A percentile compares a stretch with the other conserved stretches of the same genome.
Evolutionary conservation across 2,329 filamentous ascomycete genomes (phyloP).

Genomic region (Sporothrix humicola): DNA sequence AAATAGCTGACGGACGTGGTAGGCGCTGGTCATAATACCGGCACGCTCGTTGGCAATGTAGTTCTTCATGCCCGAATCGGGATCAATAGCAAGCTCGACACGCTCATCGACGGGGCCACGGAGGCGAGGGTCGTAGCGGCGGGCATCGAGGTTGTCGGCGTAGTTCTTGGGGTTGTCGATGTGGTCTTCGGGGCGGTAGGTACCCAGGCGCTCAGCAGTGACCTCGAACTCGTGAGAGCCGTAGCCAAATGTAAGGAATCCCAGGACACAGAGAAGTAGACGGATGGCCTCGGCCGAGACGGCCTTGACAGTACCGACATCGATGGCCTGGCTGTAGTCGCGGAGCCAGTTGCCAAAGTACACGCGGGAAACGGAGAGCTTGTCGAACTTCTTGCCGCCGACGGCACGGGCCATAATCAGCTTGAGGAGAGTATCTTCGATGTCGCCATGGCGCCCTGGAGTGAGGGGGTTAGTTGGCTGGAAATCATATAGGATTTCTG

Average conservation of each 20-base stretch:
- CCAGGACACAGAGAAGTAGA: constrained; percentile 84
- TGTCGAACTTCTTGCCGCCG: constrained; percentile 80
- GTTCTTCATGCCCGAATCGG: constrained; percentile 80
- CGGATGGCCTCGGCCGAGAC: constrained; percentile 91
- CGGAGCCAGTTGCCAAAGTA: constrained; percentile 97
- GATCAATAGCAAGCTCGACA: constrained; percentile 79
- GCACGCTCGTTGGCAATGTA: constrained; percentile 87
- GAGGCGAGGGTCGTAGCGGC: constrained; percentile 78
- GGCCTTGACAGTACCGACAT: constrained; percentile 88
- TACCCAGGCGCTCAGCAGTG: constrained; percentile 76
- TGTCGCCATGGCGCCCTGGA: constrained; percentile 82
- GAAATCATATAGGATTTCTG: too few species aligned
- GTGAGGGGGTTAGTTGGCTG: background rate
- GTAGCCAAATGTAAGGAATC: constrained; percentile 87
- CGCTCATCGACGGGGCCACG: constrained; percentile 81
- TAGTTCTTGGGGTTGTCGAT: constrained; percentile 84
- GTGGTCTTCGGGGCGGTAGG: constrained; percentile 82
- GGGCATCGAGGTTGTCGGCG: constrained; percentile 84
- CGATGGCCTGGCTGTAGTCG: constrained; percentile 93
- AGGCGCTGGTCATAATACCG: constrained; percentile 81
- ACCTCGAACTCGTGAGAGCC: constrained; percentile 86
- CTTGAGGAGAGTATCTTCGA: constrained; percentile 85
- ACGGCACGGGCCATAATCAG: constrained; percentile 67
- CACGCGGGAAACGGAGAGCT: constrained; percentile 83
- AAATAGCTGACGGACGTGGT: constrained; percentile 76